phyloP scores from a whole-genome alignment of 2,329 filamentous ascomycete species.

The Ilyonectria mors-panacis region DNA sequence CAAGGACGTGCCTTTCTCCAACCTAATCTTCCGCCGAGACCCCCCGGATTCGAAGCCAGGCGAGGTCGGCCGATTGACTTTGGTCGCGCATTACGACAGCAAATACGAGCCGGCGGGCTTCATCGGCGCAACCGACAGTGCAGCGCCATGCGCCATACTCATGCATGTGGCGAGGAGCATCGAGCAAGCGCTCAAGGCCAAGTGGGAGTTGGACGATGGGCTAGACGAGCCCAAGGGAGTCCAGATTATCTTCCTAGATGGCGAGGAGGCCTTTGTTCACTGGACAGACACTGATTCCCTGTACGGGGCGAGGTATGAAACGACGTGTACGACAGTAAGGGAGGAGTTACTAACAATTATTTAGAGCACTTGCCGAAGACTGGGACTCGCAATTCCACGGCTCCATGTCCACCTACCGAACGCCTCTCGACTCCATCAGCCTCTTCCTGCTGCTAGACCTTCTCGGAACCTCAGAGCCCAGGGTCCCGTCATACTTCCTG shows the following conservation, averaged over 20 bases:
- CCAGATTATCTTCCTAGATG: constrained; percentile 91
- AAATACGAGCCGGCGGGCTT: constrained; percentile 87
- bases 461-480: constrained; percentile 78
- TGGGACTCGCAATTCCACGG: constrained; percentile 84
- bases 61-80: constrained; percentile 83
- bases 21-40: constrained; percentile 88
- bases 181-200: constrained; percentile 83
- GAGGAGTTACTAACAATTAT: constrained; percentile 18
- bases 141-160: constrained; percentile 93
- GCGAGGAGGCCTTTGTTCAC: constrained; percentile 88
- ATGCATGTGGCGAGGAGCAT: constrained; percentile 88
- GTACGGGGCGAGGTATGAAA: constrained; percentile 83
- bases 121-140: constrained; percentile 93
- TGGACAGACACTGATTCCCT: constrained; percentile 89
- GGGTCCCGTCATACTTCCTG: constrained; percentile 87
- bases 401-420: constrained; percentile 81
- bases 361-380: constrained; percentile 78
- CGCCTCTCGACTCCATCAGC: constrained; percentile 82
- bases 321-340: neutral
- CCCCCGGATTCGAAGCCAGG: constrained; percentile 84
- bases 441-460: constrained; percentile 95
- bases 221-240: constrained; percentile 86
- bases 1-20: constrained; percentile 84
- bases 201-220: constrained; percentile 75
- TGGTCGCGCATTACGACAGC: constrained; percentile 96